phyloP scores from a whole-genome alignment of 805 yeast species.

The Metschnikowia hibisci region DNA sequence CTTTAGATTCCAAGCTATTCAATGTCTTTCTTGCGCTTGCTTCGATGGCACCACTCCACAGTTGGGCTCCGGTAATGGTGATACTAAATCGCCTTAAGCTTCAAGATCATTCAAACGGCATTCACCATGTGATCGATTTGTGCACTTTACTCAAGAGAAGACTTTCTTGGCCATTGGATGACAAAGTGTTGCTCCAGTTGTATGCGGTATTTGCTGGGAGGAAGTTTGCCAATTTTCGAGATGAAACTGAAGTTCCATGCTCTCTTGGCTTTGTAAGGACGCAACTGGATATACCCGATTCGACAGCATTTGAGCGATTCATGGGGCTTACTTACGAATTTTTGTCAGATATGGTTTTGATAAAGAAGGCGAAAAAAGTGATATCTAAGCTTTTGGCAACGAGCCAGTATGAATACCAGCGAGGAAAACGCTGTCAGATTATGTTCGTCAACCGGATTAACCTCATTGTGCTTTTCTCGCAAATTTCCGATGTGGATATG shows the following conservation, averaged over 20 bases:
- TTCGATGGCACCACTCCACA: slow-evolving; percentile 14
- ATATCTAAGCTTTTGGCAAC: slow-evolving; percentile 36
- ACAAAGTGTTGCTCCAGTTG: slow-evolving; percentile 27
- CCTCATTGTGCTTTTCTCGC: slow-evolving; percentile 31
- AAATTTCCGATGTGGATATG: slow-evolving; percentile 32
- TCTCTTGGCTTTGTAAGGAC: slow-evolving; percentile 22
- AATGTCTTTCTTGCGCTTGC: slow-evolving; percentile 10
- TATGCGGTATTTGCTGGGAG: slow-evolving; percentile 29
- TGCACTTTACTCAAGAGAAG: slow-evolving; percentile 24
- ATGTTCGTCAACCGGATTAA: slow-evolving; percentile 38
- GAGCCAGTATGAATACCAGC: slow-evolving; percentile 31
- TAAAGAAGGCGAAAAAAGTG: slow-evolving; percentile 26
- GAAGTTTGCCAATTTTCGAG: slow-evolving; percentile 35
- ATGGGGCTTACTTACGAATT: slow-evolving; percentile 33
- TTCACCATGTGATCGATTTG: slow-evolving; percentile 27
- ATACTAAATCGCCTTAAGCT: slow-evolving; percentile 18
- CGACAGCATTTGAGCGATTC: slow-evolving; percentile 32
- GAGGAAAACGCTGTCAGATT: slow-evolving; percentile 23
- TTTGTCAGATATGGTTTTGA: slow-evolving; percentile 24
- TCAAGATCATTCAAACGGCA: slow-evolving; percentile 17
- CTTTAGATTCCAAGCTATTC: neutral
- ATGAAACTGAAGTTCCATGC: slow-evolving; percentile 27
- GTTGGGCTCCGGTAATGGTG: slow-evolving; percentile 26
- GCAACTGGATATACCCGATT: slow-evolving; percentile 26
- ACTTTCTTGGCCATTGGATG: slow-evolving; percentile 32